Conservation (phyloP, 257 asterid species). For the Solanum bulbocastanum region DNA sequence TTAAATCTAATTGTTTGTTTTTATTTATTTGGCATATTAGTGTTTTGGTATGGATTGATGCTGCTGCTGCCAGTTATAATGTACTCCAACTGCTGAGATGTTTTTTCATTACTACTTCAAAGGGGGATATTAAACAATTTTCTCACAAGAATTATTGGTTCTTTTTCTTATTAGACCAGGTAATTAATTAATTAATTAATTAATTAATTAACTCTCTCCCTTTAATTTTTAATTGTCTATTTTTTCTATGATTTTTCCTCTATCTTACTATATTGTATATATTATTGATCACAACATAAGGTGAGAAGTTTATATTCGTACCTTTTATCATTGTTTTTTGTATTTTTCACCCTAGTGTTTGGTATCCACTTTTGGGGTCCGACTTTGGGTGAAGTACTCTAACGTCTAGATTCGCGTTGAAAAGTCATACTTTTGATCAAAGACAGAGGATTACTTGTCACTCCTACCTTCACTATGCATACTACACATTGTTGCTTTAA, state of each 20-base stretch:
- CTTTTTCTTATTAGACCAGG: constrained; percentile 58
- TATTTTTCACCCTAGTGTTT: too few species aligned
- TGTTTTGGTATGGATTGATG: constrained; percentile 41
- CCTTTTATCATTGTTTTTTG: background rate
- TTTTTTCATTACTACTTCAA: constrained; percentile 9
- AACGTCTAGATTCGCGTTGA: background rate
- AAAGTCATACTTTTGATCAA: background rate
- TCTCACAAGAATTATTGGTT: constrained; percentile 36
- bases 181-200: background rate
- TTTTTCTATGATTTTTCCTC: background rate
- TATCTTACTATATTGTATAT: background rate
- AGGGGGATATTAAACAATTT: constrained; percentile 3
- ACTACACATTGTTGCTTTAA: too few species aligned
- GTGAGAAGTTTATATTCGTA: background rate
- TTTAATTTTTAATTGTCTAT: too few species aligned
- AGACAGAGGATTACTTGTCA: background rate
- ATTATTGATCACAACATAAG: background rate
- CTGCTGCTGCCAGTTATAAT: constrained; percentile 51
- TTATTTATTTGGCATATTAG: constrained; percentile 1
- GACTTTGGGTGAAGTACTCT: background rate
- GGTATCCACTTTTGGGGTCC: background rate
- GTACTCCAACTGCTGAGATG: constrained; percentile 36
- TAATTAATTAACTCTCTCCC: background rate
- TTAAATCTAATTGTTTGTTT: background rate
- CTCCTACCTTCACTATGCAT: background rate